Base-by-base conservation (phyloP, 129 eudicot genomes). In the Chrysanthemum lavandulifolium region DNA sequence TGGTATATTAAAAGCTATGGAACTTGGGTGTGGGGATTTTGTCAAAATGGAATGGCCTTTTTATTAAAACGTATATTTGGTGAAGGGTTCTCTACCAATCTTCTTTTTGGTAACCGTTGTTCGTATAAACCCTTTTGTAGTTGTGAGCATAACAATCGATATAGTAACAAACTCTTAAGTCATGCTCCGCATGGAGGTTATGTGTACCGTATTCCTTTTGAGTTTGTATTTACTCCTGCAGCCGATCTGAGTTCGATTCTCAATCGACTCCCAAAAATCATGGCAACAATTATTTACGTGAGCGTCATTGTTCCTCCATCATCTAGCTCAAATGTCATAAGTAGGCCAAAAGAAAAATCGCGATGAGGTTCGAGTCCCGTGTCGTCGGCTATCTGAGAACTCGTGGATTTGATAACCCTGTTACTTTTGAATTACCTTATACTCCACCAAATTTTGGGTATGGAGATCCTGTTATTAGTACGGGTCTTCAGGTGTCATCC, bases 211-310 rank as follows among this genome's bases (percentile, higher is more conserved):
- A 61, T 19, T 40, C 47, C 47, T 6, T 40, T 79, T 71, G 40
- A 29, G 53, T 62, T 64, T 15, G 27, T 15, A 66, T 27, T 68
- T 52, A 18, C 27, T 69, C 36, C 72, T 68, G 92, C 89, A 96
- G 88, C 77, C 71, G 53, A 23, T 76, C 43, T 92, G 80, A 51
- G 75, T 87, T 52, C 95, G 84, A 72, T 88, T 85, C 15, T 3
- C 90, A 67, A 81, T 87, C 31, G n/a, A n/a, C n/a, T 96, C 95
- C 5, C 85, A 87, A 79, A 93, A 76, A 65, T 88, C 98, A 53
- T 93, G 98, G 98, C 96, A 87, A 59, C 98, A 93, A 55, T 67
- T 93, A 75, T 93, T 93, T 68, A 81, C 92, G 19, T 86, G 87
- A 25, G 72, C 96, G 13, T 36, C 89, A 27, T 86, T 78, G 81